Base-by-base conservation (phyloP, 2,329 filamentous ascomycete species). In the Falciphora oryzae region DNA sequence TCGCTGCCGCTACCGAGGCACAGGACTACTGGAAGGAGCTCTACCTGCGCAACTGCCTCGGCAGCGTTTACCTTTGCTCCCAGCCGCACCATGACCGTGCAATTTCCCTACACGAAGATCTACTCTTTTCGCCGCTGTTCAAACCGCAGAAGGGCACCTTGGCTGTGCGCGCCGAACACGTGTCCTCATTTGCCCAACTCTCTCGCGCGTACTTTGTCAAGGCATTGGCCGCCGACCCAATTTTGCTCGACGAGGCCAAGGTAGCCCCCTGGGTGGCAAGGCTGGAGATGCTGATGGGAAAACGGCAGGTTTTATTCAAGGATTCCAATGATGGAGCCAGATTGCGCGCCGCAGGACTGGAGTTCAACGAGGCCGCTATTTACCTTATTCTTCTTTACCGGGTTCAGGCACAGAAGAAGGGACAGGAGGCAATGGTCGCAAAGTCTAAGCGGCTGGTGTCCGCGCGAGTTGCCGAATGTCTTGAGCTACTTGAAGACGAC, bases 31-130 rank as follows among this genome's bases (percentile, higher is more conserved):
- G 62, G 62, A 32, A 29, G 13, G 62, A 59, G 35, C 56, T 59
- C 8, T 63, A 63, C 62, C 57, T 63, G 25, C 32, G 32, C 57
- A 63, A 63, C 62, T 63, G 53, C 2, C 62, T 63, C 16, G 62
- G 62, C 6, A 32, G 57, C 5, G 62, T 53, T 0, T 59, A 63
- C 57, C 57, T 63, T 4, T 63, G 62, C 62, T 57, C 62, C 8
- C 35, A 31, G 18, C 25, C 22, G 29, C 57, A 16, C 25, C 32
- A 44, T 14, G 35, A 29, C 25, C 32, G 50, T 3, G 62, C 57
- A 16, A 35, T 63, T 11, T 11, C 56, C 7, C 31, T 63, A 35
- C 57, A 63, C 57, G 56, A 59, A 14, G 50, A 18, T 3, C 25
- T 58, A 0, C 25, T 57, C 10, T 50, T 63, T 25, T 57, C 62